These are phyloP conservation scores for Aspergillus nidulans DNA, from an alignment of 495 filamentous ascomycete genomes.

Conservation along the genomic window DNA sequence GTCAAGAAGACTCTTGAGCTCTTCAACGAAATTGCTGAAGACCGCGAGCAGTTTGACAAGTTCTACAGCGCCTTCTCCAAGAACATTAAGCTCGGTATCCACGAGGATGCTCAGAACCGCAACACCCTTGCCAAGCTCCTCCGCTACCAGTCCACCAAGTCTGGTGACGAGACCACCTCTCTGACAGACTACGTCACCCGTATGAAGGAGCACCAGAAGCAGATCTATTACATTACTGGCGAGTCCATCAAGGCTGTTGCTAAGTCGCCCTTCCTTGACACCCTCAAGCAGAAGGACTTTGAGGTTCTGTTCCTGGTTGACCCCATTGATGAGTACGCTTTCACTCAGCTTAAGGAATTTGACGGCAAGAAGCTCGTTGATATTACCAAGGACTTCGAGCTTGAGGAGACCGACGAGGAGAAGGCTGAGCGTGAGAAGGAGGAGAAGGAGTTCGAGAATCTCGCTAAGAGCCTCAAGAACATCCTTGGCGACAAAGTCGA, in stretches of 20 bases:
- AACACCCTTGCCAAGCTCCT: constrained; percentile 92
- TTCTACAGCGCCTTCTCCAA: constrained; percentile 99
- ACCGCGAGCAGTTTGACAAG: constrained; percentile 99
- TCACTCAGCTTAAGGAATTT: constrained; percentile 99
- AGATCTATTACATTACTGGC: constrained; percentile 99
- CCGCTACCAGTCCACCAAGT: constrained; percentile 98
- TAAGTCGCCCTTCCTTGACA: constrained; percentile 98
- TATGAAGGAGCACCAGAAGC: constrained; percentile 99
- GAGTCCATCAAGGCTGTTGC: constrained; percentile 97
- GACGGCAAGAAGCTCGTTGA: constrained; percentile 99
- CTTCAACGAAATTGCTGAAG: constrained; percentile 97
- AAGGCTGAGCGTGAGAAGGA: constrained; percentile 93
- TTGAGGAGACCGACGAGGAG: constrained; percentile 99
- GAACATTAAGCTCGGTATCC: constrained; percentile 99
- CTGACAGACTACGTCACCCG: constrained; percentile 95
- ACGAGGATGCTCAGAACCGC: constrained; percentile 99
- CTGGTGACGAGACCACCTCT: constrained; percentile 91
- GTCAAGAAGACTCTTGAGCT: constrained; percentile 99
- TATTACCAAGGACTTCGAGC: constrained; percentile 99
- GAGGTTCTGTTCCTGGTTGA: constrained; percentile 99
- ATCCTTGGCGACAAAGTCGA: constrained; percentile 98
- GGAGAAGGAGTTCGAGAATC: constrained; percentile 94
- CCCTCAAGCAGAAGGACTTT: constrained; percentile 99
- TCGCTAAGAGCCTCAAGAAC: constrained; percentile 97
- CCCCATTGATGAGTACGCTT: constrained; percentile 99